A percentile compares a stretch with the other conserved stretches of the same genome.
phyloP scores from a whole-genome alignment of 495 filamentous ascomycete genomes.

The Ramalina peruviana region DNA sequence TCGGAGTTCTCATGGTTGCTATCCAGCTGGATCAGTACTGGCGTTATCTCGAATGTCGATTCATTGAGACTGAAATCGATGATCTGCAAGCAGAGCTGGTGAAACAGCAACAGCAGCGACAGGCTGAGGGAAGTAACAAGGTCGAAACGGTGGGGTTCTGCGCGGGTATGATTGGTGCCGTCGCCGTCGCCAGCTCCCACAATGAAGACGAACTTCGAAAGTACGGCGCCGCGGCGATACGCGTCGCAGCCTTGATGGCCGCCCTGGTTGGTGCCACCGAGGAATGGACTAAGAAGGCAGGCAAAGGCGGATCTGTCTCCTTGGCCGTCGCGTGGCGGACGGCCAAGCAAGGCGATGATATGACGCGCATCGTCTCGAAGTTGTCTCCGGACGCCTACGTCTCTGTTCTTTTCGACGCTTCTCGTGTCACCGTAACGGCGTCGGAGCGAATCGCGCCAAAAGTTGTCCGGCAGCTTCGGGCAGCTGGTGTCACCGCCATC shows the following conservation, averaged over 20 bases:
- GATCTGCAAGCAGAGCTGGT: no score
- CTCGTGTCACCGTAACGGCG: conserved; percentile 23
- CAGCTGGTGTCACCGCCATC: conserved; percentile 22
- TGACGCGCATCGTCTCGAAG: conserved; percentile 10
- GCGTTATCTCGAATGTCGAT: no score
- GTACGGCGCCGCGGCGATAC: conserved; percentile 21
- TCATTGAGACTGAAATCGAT: no score
- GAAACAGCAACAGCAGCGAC: no score
- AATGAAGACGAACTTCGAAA: conserved; percentile 15
- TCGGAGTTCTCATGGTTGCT: no score
- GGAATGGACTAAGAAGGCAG: no score
- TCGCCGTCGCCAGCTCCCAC: conserved; percentile 19
- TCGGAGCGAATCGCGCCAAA: conserved; percentile 12
- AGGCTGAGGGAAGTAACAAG: no score
- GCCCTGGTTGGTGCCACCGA: conserved; percentile 26
- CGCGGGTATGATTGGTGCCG: conserved; percentile 23
- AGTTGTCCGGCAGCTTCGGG: conserved; percentile 21
- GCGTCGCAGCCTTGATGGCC: conserved; percentile 19
- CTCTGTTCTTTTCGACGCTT: conserved; percentile 30
- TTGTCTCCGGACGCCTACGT: conserved; percentile 24
- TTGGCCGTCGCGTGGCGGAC: conserved; percentile 18
- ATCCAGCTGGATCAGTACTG: no score
- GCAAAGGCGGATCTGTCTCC: conserved; percentile 12
- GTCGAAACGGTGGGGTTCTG: conserved; percentile 27
- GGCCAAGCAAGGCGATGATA: conserved; percentile 9